Evolutionary conservation across 805 yeast species (phyloP).

Genomic region (Yarrowia sp.): DNA sequence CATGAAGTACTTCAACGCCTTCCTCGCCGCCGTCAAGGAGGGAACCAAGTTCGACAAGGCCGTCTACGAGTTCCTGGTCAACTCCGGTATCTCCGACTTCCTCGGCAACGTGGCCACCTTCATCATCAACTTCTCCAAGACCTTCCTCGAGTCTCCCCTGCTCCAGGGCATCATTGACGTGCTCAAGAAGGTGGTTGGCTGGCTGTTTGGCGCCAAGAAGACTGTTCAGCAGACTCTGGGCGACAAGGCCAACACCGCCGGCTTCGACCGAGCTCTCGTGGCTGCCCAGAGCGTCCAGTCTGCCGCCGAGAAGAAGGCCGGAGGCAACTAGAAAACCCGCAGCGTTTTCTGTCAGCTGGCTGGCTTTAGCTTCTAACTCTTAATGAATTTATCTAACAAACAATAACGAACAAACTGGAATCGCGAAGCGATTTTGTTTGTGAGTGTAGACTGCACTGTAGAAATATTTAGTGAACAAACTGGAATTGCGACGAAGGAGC

Average conservation of each 20-base stretch:
- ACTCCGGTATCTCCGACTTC: constrained; percentile 35
- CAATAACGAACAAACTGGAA: neutral
- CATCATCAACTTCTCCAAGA: constrained; percentile 28
- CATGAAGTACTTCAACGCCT: constrained; percentile 35
- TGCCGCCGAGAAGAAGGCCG: constrained; percentile 32
- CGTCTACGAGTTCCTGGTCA: constrained; percentile 32
- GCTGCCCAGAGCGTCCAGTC: constrained; percentile 31
- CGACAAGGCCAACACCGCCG: constrained; percentile 9
- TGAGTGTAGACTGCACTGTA: too few relatives aligned
- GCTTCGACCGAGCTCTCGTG: constrained; percentile 26
- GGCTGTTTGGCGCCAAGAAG: constrained; percentile 26
- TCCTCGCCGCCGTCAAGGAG: constrained; percentile 30
- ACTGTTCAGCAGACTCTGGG: constrained; percentile 24
- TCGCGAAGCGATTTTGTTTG: too few relatives aligned
- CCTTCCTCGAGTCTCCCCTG: constrained; percentile 24
- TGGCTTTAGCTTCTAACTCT: constrained; percentile 10
- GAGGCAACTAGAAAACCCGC: constrained; percentile 10
- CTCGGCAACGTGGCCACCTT: constrained; percentile 13
- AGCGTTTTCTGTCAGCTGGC: constrained; percentile 14
- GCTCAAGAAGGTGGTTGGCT: constrained; percentile 7
- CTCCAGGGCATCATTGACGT: constrained; percentile 26
- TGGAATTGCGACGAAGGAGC: too few relatives aligned
- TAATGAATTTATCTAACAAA: neutral
- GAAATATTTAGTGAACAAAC: too few relatives aligned
- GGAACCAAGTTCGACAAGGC: constrained; percentile 38